Conservation (phyloP, 108 stramenopile genomes). For the Nannochloropsis salina region DNA sequence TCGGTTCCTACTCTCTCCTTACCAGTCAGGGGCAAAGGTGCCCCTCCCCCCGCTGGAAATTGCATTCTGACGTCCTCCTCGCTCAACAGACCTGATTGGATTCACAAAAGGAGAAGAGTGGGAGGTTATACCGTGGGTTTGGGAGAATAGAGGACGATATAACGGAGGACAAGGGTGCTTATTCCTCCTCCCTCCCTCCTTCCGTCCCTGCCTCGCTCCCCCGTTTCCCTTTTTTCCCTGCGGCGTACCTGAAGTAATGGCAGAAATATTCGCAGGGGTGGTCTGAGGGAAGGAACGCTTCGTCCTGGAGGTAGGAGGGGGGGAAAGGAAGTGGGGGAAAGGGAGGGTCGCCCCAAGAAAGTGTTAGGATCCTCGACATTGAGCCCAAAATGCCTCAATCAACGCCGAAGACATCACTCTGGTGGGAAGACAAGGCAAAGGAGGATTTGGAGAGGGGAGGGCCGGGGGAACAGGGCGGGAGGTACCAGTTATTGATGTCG, state of each 20-base stretch:
- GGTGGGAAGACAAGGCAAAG: not conserved
- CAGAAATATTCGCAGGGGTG: not conserved
- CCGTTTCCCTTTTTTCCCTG: not conserved
- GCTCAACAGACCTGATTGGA: not conserved
- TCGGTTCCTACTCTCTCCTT: no score
- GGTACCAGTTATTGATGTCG: constrained; percentile 49
- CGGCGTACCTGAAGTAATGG: not conserved
- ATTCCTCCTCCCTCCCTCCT: not conserved
- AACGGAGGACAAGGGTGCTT: no score
- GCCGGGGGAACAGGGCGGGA: not conserved
- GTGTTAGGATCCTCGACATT: no score
- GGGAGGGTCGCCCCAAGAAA: not conserved
- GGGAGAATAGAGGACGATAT: no score
- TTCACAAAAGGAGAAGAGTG: not conserved
- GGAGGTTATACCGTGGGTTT: not conserved
- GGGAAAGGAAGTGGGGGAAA: not conserved
- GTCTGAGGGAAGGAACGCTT: not conserved
- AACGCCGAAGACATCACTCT: no score
- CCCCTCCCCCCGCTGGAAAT: not conserved
- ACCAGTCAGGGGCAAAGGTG: not conserved
- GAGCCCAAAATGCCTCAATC: no score
- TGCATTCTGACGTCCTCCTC: not conserved
- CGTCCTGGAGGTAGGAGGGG: not conserved
- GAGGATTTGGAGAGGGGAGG: not conserved
- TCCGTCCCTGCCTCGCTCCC: not conserved